phyloP scores from a whole-genome alignment of 192 early-diverging fungal species.

The Entomortierella chlamydospora region DNA sequence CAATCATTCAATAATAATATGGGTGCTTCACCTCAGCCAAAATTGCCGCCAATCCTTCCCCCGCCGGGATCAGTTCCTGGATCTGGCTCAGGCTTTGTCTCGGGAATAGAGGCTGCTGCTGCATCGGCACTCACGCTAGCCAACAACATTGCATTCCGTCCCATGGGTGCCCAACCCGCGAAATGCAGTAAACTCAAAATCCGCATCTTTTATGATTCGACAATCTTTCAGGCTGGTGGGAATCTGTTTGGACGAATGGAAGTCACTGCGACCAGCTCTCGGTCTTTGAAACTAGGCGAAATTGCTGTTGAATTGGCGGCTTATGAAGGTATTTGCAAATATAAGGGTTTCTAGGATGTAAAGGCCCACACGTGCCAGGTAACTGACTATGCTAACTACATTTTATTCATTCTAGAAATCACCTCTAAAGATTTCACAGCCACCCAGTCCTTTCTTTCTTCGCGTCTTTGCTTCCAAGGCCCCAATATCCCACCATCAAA shows the following conservation, averaged over 20 bases:
- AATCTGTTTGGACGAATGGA: slow-evolving; percentile 68
- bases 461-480: slow-evolving; percentile 68
- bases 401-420: slow-evolving; percentile 47
- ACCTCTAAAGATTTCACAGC: slow-evolving; percentile 56
- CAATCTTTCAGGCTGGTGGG: slow-evolving; percentile 69
- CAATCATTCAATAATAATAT: slow-evolving; percentile 2
- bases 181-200: slow-evolving; percentile 72
- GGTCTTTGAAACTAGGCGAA: slow-evolving; percentile 68
- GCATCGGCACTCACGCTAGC: slow-evolving; percentile 42
- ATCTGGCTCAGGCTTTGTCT: slow-evolving; percentile 47
- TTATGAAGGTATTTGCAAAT: slow-evolving; percentile 75
- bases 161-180: slow-evolving; percentile 61
- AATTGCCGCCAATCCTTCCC: slow-evolving; percentile 33
- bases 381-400: too few relatives aligned
- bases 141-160: slow-evolving; percentile 66
- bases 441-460: slow-evolving; percentile 64
- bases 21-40: slow-evolving; percentile 4
- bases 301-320: slow-evolving; percentile 71
- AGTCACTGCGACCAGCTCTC: slow-evolving; percentile 55
- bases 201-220: slow-evolving; percentile 67
- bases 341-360: too few relatives aligned
- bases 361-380: too few relatives aligned
- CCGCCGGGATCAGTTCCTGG: slow-evolving; percentile 44
- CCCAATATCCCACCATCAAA: slow-evolving; percentile 64
- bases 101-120: slow-evolving; percentile 47